Percentiles rank a stretch among this genome's conserved stretches.
Evolutionary conservation across 768 basidiomycete species (phyloP).

Genomic region (Chalciporus pseudorubinellus): DNA sequence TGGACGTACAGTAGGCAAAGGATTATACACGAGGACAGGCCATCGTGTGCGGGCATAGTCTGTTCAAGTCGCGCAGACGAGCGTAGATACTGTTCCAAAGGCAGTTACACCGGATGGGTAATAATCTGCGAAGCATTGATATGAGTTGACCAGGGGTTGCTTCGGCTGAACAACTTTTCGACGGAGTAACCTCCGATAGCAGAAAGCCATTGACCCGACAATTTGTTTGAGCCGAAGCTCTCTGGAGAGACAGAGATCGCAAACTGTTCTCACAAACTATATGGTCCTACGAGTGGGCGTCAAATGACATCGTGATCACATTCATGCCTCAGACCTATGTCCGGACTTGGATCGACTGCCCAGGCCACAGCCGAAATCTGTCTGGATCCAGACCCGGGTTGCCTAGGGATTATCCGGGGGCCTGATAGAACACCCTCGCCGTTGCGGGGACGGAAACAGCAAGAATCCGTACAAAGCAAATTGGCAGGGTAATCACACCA

Average conservation of each 20-base stretch:
- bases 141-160: background rate
- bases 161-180: constrained; percentile 48
- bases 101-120: constrained; percentile 67
- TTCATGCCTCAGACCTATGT: constrained; percentile 45
- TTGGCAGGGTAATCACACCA: constrained; percentile 68
- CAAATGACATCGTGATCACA: constrained; percentile 39
- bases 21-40: constrained; percentile 67
- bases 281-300: constrained; percentile 36
- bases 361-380: too few relatives aligned
- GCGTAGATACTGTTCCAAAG: constrained; percentile 60
- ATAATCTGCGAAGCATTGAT: constrained; percentile 36
- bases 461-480: constrained; percentile 70
- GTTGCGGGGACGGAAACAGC: constrained; percentile 69
- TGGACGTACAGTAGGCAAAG: constrained; percentile 65
- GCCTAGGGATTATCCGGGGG: too few relatives aligned
- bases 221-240: constrained; percentile 65
- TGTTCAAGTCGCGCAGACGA: constrained; percentile 63
- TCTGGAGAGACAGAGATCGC: constrained; percentile 66
- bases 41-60: constrained; percentile 56
- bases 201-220: constrained; percentile 73
- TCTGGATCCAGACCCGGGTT: too few relatives aligned
- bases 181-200: constrained; percentile 60
- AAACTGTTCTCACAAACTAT: constrained; percentile 40
- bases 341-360: too few relatives aligned
- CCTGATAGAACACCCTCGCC: constrained; percentile 57